Conservation (phyloP, 148 eudicot genomes). For the Fallopia convolvulus region DNA sequence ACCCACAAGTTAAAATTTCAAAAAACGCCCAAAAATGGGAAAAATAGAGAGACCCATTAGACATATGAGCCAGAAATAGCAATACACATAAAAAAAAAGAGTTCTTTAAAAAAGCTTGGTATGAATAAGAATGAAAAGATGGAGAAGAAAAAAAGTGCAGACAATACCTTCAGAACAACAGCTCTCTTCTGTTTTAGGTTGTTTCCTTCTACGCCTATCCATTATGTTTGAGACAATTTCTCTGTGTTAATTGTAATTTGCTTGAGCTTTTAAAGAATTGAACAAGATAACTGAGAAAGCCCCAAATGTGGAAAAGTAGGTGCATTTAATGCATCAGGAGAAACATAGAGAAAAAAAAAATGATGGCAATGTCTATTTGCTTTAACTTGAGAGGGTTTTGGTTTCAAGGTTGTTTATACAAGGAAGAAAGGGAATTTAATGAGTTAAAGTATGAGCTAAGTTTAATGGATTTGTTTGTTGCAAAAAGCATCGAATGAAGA, state of each 20-base stretch:
- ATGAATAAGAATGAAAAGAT: background rate
- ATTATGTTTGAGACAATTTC: background rate
- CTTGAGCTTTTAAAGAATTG: background rate
- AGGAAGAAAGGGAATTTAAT: background rate
- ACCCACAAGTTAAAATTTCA: background rate
- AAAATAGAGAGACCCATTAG: background rate
- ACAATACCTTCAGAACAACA: conserved; percentile 6
- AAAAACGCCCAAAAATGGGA: background rate
- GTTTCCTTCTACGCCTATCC: conserved; percentile 9
- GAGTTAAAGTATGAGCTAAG: background rate
- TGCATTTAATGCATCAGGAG: background rate
- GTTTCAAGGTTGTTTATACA: background rate
- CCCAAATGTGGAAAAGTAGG: background rate
- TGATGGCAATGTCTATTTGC: no score
- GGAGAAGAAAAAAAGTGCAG: background rate
- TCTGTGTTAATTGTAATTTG: no score
- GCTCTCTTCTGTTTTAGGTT: conserved; percentile 2
- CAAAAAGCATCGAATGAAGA: background rate
- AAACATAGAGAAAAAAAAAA: background rate
- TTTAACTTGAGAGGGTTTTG: background rate
- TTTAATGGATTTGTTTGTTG: background rate
- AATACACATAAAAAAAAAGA: background rate
- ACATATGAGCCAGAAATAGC: background rate
- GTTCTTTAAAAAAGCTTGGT: background rate
- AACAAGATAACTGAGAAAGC: background rate